These are phyloP conservation scores for Corynespora cassiicola DNA, from an alignment of 2,329 filamentous ascomycete genomes.

Conservation along the genomic window DNA sequence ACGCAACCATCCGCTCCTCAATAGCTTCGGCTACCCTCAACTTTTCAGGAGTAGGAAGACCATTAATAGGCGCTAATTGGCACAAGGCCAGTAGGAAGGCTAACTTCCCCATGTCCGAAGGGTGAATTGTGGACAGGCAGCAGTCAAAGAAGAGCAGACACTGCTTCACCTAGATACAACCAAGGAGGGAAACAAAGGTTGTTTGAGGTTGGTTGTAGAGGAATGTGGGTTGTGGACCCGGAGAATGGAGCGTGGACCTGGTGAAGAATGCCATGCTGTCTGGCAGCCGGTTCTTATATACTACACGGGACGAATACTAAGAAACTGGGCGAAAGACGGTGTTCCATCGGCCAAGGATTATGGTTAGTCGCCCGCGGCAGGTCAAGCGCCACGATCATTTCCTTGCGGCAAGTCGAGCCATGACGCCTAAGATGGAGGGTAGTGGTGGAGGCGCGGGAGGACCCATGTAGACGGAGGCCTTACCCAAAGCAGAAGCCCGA, in stretches of 20 bases:
- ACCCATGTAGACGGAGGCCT: slow-evolving; percentile 24
- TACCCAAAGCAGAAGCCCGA: slow-evolving; percentile 23
- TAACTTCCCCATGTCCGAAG: slow-evolving; percentile 32
- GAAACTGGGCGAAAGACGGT: slow-evolving; percentile 8
- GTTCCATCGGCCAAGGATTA: slow-evolving; percentile 16
- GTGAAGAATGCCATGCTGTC: slow-evolving; percentile 22
- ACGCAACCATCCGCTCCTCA: slow-evolving; percentile 27
- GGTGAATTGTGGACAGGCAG: slow-evolving; percentile 7
- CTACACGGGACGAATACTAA: slow-evolving; percentile 10
- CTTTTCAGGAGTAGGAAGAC: slow-evolving; percentile 26
- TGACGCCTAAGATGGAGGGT: slow-evolving; percentile 25
- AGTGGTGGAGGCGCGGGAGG: slow-evolving; percentile 23
- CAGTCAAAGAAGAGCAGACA: slow-evolving; percentile 8
- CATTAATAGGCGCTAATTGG: slow-evolving; percentile 28
- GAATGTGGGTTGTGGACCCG: slow-evolving; percentile 29
- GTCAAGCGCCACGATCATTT: slow-evolving; percentile 21
- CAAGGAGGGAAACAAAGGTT: slow-evolving; percentile 22
- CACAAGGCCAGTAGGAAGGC: slow-evolving; percentile 29
- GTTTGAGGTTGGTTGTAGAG: slow-evolving; percentile 20
- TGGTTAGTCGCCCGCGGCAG: slow-evolving; percentile 7
- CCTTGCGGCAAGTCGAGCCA: slow-evolving; percentile 31
- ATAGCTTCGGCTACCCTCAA: slow-evolving; percentile 14
- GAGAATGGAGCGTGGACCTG: slow-evolving; percentile 32
- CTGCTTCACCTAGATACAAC: slow-evolving; percentile 18
- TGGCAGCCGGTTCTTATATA: slow-evolving; percentile 27